A percentile compares a stretch with the other conserved stretches of the same genome.
Evolutionary conservation across 345 rosid species (phyloP).

Genomic region (Linum tenue): DNA sequence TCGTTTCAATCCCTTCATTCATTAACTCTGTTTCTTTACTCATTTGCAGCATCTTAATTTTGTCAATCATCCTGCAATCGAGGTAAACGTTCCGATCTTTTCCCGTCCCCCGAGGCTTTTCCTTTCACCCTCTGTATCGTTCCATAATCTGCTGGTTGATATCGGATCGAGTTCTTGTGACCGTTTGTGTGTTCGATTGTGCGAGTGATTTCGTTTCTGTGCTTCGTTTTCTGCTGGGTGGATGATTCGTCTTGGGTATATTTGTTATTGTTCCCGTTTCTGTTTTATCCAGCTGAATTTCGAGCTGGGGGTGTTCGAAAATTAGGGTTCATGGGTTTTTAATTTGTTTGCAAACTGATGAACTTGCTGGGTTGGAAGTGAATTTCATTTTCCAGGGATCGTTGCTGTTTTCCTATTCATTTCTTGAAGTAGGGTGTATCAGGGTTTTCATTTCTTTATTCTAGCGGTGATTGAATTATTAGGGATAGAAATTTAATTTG

Average conservation of each 20-base stretch:
- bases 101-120: not conserved
- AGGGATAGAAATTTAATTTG: too few relatives aligned
- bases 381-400: too few relatives aligned
- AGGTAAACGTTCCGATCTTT: not conserved
- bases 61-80: not conserved
- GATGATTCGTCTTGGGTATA: not conserved
- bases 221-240: not conserved
- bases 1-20: not conserved
- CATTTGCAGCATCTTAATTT: too few relatives aligned
- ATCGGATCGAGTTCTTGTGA: not conserved
- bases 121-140: not conserved
- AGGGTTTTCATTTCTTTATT: too few relatives aligned
- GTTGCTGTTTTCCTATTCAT: not conserved
- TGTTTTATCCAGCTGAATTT: not conserved
- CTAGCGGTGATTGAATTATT: not conserved
- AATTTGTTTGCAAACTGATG: too few relatives aligned
- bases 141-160: not conserved
- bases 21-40: not conserved
- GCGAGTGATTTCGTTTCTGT: not conserved
- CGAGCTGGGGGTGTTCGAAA: not conserved
- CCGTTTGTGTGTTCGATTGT: not conserved
- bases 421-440: not conserved
- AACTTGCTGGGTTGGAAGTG: not conserved
- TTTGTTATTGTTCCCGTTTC: not conserved
- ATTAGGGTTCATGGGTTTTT: not conserved